phyloP scores from a whole-genome alignment of 1,284 basidiomycete genomes.

The Cryptococcus deneoformans region DNA sequence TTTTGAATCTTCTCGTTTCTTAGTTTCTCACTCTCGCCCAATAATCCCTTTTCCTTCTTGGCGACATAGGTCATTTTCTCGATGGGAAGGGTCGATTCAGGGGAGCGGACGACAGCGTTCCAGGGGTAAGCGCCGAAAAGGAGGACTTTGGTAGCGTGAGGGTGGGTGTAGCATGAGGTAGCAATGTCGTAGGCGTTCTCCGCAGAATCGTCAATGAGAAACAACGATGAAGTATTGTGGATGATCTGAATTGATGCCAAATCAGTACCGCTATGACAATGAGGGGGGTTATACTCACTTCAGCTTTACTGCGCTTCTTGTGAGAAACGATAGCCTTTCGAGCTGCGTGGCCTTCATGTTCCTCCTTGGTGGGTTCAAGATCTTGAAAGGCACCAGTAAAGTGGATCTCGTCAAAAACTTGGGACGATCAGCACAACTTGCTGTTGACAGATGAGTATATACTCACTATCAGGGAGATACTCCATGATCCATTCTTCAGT shows the following conservation, averaged over 20 bases:
- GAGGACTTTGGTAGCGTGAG: constrained; percentile 56
- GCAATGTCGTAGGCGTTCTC: constrained; percentile 69
- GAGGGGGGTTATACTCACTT: constrained; percentile 51
- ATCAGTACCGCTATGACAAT: neutral
- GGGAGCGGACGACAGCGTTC: constrained; percentile 57
- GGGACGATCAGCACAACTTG: neutral
- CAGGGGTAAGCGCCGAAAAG: constrained; percentile 75
- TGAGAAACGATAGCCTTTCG: constrained; percentile 56
- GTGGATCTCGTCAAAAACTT: constrained; percentile 65
- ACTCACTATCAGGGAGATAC: constrained; percentile 60
- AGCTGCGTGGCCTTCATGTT: constrained; percentile 51
- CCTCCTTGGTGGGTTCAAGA: constrained; percentile 39
- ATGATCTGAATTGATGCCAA: constrained; percentile 56
- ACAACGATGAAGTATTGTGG: constrained; percentile 58
- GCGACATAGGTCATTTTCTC: constrained; percentile 62
- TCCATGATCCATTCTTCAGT: constrained; percentile 66
- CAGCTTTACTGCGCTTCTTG: constrained; percentile 63
- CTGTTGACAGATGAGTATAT: neutral
- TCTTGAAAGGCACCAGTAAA: constrained; percentile 68
- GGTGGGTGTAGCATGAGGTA: constrained; percentile 22
- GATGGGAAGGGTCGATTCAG: neutral
- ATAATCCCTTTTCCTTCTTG: constrained; percentile 43
- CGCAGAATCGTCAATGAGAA: constrained; percentile 73
- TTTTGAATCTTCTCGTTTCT: constrained; percentile 25
- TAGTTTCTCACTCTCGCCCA: constrained; percentile 45